Conservation (phyloP, 2,329 filamentous ascomycete species). For the Ophiocordyceps unilateralis region DNA sequence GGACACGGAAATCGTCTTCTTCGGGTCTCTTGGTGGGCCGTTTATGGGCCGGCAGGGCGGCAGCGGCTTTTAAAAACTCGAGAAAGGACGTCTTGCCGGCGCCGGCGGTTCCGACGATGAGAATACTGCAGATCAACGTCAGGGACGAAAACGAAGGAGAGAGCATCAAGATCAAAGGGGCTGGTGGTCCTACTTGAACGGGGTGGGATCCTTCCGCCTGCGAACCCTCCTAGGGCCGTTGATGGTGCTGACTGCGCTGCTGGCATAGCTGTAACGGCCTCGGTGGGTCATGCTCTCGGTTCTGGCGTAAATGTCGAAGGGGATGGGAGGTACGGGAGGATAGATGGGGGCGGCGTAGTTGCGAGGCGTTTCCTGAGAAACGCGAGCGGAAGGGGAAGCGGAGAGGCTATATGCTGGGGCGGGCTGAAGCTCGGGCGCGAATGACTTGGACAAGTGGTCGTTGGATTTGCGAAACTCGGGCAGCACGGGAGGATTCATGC, state of each 20-base stretch:
- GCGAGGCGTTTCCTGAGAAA: constrained; percentile 33
- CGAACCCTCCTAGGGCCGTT: constrained; percentile 86
- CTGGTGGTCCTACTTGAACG: constrained; percentile 77
- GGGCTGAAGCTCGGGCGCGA: constrained; percentile 34
- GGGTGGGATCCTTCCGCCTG: constrained; percentile 90
- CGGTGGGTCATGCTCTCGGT: constrained; percentile 94
- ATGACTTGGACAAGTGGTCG: constrained; percentile 27
- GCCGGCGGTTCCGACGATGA: constrained; percentile 74
- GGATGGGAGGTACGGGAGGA: constrained; percentile 39
- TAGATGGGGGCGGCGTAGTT: constrained; percentile 22
- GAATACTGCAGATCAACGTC: constrained; percentile 40
- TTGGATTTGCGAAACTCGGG: constrained; percentile 33
- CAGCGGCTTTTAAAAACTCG: constrained; percentile 77
- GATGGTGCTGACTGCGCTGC: constrained; percentile 75
- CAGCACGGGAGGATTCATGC: constrained; percentile 31
- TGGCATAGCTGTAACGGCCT: constrained; percentile 90
- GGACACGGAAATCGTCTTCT: constrained; percentile 40
- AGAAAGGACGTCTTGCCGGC: constrained; percentile 95
- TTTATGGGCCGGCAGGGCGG: constrained; percentile 71
- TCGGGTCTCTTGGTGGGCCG: constrained; percentile 37
- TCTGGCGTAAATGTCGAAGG: constrained; percentile 62
- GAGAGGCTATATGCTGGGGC: constrained; percentile 43
- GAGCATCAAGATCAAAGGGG: neutral
- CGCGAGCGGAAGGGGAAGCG: constrained; percentile 17
- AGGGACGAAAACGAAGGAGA: neutral